Evolutionary conservation across 31 red algal species (phyloP), one percentile per base, ranked within the genome.

Genomic region (Odonthalia washingtoniensis): DNA sequence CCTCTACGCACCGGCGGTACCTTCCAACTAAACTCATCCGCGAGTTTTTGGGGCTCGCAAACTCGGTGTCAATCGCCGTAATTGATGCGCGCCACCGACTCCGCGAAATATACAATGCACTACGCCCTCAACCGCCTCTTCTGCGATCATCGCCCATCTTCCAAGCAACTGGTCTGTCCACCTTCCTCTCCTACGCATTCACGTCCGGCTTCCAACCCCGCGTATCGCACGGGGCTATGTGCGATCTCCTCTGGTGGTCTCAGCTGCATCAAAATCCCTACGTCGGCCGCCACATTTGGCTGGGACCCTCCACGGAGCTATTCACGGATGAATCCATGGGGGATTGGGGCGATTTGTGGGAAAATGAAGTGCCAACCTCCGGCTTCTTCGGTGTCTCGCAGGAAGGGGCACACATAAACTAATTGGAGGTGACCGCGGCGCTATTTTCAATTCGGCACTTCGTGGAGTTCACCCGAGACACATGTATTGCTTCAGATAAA

Each of bases 371-470:
- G 67, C 81, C 65, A 2, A 65, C 81, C 5, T 41, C 38, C 31
- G 81, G 81, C 6, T 84, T 84, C 81, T 70, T 73, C 81, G 65
- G 26, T 49, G 31, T n/a, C n/a, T n/a, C n/a, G n/a, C n/a, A n/a
- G n/a, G n/a, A n/a, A n/a, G n/a, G n/a, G n/a, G n/a, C n/a, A n/a
- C n/a, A n/a, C n/a, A n/a, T n/a, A n/a, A n/a, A n/a, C n/a, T n/a
- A n/a, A n/a, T n/a, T n/a, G n/a, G n/a, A n/a, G n/a, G n/a, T n/a
- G n/a, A n/a, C n/a, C n/a, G n/a, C n/a, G n/a, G n/a, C n/a, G n/a
- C n/a, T 65, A 3, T 46, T 43, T 3, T 63, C 66, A 2, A 17
- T 84, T 24, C 81, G 63, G 30, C 27, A 27, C 81, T 70, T 84
- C 60, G 67, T 84, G 5, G 3, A 2, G 3, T 39, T 2, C 65